Evolutionary conservation across 495 filamentous ascomycete species (phyloP), one percentile per base, ranked within the genome.

Genomic region (Hapsidospora chrysogenum): DNA sequence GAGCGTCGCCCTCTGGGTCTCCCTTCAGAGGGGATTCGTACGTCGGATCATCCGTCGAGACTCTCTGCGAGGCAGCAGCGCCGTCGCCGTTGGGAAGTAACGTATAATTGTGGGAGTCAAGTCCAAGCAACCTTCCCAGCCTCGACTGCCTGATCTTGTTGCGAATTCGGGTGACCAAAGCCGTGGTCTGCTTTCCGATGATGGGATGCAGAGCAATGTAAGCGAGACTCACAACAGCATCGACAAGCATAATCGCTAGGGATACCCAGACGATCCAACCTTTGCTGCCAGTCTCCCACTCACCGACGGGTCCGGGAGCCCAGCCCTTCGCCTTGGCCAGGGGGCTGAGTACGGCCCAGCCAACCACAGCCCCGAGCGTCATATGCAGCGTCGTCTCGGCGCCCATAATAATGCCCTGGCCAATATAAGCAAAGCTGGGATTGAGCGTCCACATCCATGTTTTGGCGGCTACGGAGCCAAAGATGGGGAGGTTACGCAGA

Each of bases 211-310:
- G 37, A 4, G 84, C 63, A 17, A 99, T 63, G 61, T 83, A 85
- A 3, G 80, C 74, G 14, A 99, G 67, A 44, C 81, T 94, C 35
- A 95, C 68, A 3, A 96, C 59, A 2, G 86, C 80, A 56, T 99
- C 89, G 6, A 83, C 78, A 41, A 99, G 69, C 89, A 99, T 99
- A 41, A 99, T 92, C 1, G 89, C 84, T 20, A 99, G 55, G 38
- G 80, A 87, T 1, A 87, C 60, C 89, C 89, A 99, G 0, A 96
- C 81, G 39, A 99, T 94, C 89, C 89, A 99, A 15, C 87, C 89
- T 61, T 95, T 93, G 49, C 80, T 89, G 5, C 89, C 89, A 21
- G 61, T 70, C 37, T 78, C 76, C 92, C 92, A 99, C 49, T 89
- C 81, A 17, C 72, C 57, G 1, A 95, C 84, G 1, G 71, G 63